phyloP scores from a whole-genome alignment of 257 asterid species.

The Solanum microdontum region DNA sequence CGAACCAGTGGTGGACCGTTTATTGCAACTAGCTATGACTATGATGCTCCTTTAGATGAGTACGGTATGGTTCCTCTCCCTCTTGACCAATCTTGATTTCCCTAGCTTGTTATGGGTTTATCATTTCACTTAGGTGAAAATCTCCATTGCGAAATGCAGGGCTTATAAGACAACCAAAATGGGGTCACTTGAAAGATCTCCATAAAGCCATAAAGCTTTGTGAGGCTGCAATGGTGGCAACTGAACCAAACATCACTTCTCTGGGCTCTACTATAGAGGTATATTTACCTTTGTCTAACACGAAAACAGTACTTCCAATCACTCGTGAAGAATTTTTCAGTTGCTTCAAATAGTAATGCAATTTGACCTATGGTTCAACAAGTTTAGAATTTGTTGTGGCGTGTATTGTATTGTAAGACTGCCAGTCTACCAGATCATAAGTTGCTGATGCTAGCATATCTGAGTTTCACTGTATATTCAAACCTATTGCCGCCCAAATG shows the following conservation, averaged over 20 bases:
- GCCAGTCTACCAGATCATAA: background rate
- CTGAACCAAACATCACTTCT: conserved; percentile 57
- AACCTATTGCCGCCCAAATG: background rate
- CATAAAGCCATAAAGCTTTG: conserved; percentile 81
- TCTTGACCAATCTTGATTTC: background rate
- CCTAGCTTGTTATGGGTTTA: background rate
- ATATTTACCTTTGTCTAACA: background rate
- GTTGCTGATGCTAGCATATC: background rate
- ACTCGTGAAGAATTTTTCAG: background rate
- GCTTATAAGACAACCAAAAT: conserved; percentile 62
- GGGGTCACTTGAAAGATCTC: conserved; percentile 79
- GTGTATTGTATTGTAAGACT: background rate
- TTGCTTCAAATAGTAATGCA: background rate
- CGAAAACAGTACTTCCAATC: background rate
- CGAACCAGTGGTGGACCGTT: conserved; percentile 83
- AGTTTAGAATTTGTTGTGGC: background rate
- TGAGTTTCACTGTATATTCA: background rate
- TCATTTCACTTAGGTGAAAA: background rate
- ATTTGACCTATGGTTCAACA: background rate
- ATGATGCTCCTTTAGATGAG: conserved; percentile 95
- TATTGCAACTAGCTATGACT: conserved; percentile 78
- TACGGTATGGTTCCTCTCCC: conserved; percentile 38
- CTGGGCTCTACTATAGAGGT: conserved; percentile 68
- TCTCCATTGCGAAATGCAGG: conserved; percentile 24
- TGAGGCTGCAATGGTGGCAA: conserved; percentile 69